These are phyloP conservation scores for Terana coerulea DNA, from an alignment of 768 basidiomycete genomes.

Conservation along the genomic window DNA sequence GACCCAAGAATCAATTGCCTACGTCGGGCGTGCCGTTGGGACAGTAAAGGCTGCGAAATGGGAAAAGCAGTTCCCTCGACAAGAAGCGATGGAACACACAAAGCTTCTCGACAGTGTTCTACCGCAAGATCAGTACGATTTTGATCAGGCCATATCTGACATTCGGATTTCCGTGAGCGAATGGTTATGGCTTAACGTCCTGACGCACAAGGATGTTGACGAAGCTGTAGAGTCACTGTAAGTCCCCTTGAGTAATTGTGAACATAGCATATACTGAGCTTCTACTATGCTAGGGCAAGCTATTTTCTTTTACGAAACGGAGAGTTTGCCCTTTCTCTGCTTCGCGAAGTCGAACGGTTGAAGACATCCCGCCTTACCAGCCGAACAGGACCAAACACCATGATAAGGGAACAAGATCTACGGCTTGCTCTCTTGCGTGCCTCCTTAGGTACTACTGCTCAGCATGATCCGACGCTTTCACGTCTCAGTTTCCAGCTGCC, in stretches of 20 bases:
- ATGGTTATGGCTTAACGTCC: conserved; percentile 90
- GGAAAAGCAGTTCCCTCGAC: conserved; percentile 72
- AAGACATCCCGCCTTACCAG: conserved; percentile 73
- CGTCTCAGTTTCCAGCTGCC: conserved; percentile 75
- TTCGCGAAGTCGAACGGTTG: conserved; percentile 82
- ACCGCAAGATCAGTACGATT: conserved; percentile 71
- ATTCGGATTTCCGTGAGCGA: conserved; percentile 83
- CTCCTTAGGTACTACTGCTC: conserved; percentile 83
- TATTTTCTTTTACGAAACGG: conserved; percentile 89
- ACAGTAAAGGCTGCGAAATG: conserved; percentile 78
- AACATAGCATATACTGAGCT: conserved; percentile 14
- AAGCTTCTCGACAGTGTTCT: conserved; percentile 60
- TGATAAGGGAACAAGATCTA: conserved; percentile 90
- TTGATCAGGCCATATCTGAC: conserved; percentile 69
- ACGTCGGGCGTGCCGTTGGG: conserved; percentile 83
- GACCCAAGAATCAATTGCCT: conserved; percentile 77
- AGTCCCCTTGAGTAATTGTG: conserved; percentile 25
- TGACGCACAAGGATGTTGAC: conserved; percentile 79
- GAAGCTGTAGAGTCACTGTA: conserved; percentile 84
- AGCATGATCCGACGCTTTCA: conserved; percentile 76
- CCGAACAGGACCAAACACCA: conserved; percentile 58
- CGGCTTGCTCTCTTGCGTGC: conserved; percentile 84
- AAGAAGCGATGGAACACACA: conserved; percentile 62
- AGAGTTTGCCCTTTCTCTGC: conserved; percentile 79
- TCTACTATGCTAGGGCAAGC: conserved; percentile 55